Base-by-base conservation (phyloP, 83 land plant genomes). In the Diphasiastrum complanatum region DNA sequence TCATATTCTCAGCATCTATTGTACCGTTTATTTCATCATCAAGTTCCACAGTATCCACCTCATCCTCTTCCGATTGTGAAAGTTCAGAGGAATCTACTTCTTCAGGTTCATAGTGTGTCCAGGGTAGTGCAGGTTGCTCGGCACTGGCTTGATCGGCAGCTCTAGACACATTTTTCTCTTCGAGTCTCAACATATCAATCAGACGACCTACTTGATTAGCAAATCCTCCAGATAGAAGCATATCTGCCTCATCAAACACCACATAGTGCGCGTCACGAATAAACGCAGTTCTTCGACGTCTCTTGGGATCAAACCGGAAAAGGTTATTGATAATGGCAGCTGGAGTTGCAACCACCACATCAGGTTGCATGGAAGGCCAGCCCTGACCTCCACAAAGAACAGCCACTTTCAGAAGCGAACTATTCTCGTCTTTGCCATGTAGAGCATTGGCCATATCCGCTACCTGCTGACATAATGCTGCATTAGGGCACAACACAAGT, bases 171-270 rank as follows among this genome's bases (percentile, higher is more conserved):
- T 45, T 76, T 58, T 83, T 92, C 73, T 92, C 98, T 55, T 87
- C 91, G 64, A 77, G 81, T 18, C 95, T 86, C 14, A 92, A 67
- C 87, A 92, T 74, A 55, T 87, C 58, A 51, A 92, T 76, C 5
- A 92, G 78, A 36, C 85, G 85, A 4, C 81, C 71, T 11, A 92
- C 76, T 55, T 88, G 81, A 66, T 85, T 80, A 59, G 81, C 82
- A 60, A 87, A 92, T 41, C 96, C 75, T 54, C 98, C 98, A 63
- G 83, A 78, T 19, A 92, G 73, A 24, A 92, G 87, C 91, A 92
- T 74, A 46, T 92, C 98, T 61, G 95, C 95, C 70, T 92, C 98
- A 76, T 92, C 98, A 75, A 88, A 92, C 4, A 92, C 96, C 83
- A 90, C 88, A 75, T 51, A 79, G 61, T 83, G 77, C 30, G 81